phyloP scores from a whole-genome alignment of 1,139 yeast genomes.

The Debaryomyces sp. region DNA sequence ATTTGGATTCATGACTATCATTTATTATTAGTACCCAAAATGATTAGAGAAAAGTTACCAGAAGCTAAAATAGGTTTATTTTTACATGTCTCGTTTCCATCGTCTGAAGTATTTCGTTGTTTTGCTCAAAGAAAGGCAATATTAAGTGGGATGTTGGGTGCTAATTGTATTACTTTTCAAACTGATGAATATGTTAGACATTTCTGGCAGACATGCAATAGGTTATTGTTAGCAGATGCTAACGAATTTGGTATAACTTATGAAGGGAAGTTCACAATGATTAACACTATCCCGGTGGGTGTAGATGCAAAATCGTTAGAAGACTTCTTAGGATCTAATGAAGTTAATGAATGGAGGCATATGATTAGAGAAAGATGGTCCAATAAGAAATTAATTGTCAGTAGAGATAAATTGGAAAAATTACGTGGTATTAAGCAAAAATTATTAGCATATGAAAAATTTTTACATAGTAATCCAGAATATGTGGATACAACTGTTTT shows the following conservation, averaged over 20 bases:
- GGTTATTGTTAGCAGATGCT: constrained; percentile 81
- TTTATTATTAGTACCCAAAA: constrained; percentile 78
- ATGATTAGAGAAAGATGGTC: constrained; percentile 81
- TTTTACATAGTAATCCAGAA: constrained; percentile 70
- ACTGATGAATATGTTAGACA: constrained; percentile 93
- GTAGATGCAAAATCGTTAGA: constrained; percentile 71
- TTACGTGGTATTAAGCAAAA: constrained; percentile 90
- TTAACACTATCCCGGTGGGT: constrained; percentile 81
- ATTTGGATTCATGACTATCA: constrained; percentile 97
- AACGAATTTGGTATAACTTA: constrained; percentile 73
- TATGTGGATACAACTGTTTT: constrained; percentile 70
- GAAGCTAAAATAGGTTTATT: constrained; percentile 89
- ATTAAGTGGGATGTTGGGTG: constrained; percentile 84
- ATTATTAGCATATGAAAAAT: constrained; percentile 81
- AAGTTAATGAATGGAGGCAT: constrained; percentile 69
- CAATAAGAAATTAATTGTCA: constrained; percentile 69
- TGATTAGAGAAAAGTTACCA: constrained; percentile 78
- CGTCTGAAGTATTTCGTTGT: constrained; percentile 93
- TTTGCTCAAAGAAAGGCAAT: constrained; percentile 82
- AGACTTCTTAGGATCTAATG: constrained; percentile 47
- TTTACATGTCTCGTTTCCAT: constrained; percentile 92
- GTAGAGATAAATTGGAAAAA: constrained; percentile 86
- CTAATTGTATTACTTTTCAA: constrained; percentile 87
- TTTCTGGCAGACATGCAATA: constrained; percentile 86
- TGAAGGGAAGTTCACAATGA: constrained; percentile 66